phyloP scores from a whole-genome alignment of 2,329 filamentous ascomycete species.

The Elsinoe fawcettii region DNA sequence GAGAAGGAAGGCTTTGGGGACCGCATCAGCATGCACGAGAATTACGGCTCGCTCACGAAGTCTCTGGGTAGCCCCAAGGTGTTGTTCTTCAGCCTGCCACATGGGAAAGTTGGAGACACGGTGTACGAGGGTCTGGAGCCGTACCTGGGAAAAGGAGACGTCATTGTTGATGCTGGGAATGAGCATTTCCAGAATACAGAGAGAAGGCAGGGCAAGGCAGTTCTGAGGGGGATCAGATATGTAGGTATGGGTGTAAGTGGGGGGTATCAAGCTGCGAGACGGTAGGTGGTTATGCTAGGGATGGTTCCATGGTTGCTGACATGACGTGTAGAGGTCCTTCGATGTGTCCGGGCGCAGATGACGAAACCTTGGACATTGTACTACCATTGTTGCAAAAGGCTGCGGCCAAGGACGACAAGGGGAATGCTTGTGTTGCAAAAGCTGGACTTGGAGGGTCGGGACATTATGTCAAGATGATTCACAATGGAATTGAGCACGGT shows the following conservation, averaged over 20 bases:
- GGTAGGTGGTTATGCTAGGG: constrained; percentile 18
- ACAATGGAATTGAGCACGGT: constrained; percentile 66
- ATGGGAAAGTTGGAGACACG: constrained; percentile 41
- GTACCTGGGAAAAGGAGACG: constrained; percentile 52
- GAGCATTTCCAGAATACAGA: constrained; percentile 61
- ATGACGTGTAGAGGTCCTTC: constrained; percentile 50
- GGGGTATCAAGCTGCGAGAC: constrained; percentile 56
- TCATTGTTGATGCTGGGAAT: constrained; percentile 62
- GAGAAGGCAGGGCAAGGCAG: constrained; percentile 51
- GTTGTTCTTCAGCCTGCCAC: constrained; percentile 47
- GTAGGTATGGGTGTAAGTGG: constrained; percentile 62
- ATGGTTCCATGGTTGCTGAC: neutral
- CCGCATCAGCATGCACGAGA: constrained; percentile 34
- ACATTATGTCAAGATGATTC: constrained; percentile 69
- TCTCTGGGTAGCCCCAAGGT: constrained; percentile 43
- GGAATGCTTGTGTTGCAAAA: constrained; percentile 52
- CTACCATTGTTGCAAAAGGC: constrained; percentile 55
- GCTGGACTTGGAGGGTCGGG: constrained; percentile 57
- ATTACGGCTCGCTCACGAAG: constrained; percentile 46
- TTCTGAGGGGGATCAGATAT: constrained; percentile 53
- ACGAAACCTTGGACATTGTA: constrained; percentile 49
- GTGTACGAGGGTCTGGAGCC: constrained; percentile 42
- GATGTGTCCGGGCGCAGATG: constrained; percentile 58
- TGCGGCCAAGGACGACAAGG: constrained; percentile 54
- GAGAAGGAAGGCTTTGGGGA: constrained; percentile 34